Evolutionary conservation across 192 early-diverging fungal species (phyloP), one percentile per base, ranked within the genome.

Genomic region (Podila horticola): DNA sequence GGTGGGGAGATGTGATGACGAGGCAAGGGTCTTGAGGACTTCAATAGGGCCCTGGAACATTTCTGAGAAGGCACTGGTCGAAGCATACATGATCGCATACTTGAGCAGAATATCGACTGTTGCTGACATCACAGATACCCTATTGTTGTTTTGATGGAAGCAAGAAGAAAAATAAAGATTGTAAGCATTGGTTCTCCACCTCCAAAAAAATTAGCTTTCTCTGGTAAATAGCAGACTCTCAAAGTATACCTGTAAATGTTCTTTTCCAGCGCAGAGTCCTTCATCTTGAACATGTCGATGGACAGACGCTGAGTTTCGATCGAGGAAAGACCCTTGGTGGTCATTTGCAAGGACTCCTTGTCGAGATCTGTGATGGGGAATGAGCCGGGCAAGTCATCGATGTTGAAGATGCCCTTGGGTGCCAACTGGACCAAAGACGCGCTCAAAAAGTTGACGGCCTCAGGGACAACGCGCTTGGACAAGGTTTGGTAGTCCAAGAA

Each of bases 391-490:
- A 82, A 48, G 17, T 41, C 71, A 20, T 72, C 51, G 2, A 60
- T 33, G 8, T 72, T 63, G 20, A 85, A 87, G 8, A 69, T 74
- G 13, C 75, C 69, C 45, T 79, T 63, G 28, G 89, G 87, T 4
- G 87, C 75, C 34, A 91, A 72, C 30, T 84, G 52, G 20, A 83
- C 83, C 41, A 91, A 62, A 1, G 79, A 68, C 5, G 74, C 51
- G 52, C 72, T 64, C 55, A 90, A 83, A 64, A 91, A 95, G 85
- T 92, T 95, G 65, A 92, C 74, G 2, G 83, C 88, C 84, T 95
- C 94, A 11, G 94, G 94, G 2, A 92, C 65, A 58, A 94, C 88
- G 20, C 95, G 89, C 68, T 94, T 94, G 5, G 94, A 91, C 58
- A 92, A 82, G 24, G 66, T 31, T 79, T 92, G 85, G 65, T 89